Evolutionary conservation across 495 filamentous ascomycete species (phyloP).

Genomic region (Aspergillus conjunctus): DNA sequence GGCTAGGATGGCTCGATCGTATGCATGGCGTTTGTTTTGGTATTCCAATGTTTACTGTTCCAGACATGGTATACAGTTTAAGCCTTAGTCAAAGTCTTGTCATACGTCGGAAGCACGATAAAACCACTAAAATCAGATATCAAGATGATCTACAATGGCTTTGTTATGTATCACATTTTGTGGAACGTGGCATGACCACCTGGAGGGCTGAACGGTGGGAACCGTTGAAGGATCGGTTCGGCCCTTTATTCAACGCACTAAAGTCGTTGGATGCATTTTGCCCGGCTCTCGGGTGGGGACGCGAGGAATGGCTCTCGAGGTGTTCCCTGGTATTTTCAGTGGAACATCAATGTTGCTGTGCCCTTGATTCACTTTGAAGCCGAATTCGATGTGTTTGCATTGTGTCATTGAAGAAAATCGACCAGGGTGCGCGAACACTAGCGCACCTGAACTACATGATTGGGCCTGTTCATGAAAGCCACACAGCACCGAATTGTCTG

Average conservation of each 20-base stretch:
- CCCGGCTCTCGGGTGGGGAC: too few species aligned
- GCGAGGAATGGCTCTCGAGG: too few species aligned
- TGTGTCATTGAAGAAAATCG: too few species aligned
- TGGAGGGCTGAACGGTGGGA: background rate
- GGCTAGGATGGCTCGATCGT: background rate
- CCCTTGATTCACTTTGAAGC: too few species aligned
- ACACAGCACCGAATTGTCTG: too few species aligned
- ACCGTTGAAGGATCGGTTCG: background rate
- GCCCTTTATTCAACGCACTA: background rate
- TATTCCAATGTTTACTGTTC: background rate
- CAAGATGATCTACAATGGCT: background rate
- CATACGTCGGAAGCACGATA: background rate
- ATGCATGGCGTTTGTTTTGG: background rate
- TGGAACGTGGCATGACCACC: background rate
- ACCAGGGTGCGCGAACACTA: too few species aligned
- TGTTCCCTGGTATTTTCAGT: too few species aligned
- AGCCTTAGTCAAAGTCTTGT: background rate
- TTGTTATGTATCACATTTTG: background rate
- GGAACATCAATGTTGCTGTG: too few species aligned
- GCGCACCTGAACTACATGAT: too few species aligned
- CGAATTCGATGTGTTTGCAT: too few species aligned
- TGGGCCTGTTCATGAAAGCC: too few species aligned
- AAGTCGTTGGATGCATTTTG: too few species aligned
- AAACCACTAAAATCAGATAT: background rate
- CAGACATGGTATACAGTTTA: background rate